Percentiles rank a stretch among this genome's conserved stretches.
Evolutionary conservation across 2,329 filamentous ascomycete genomes (phyloP).

Genomic region (Akanthomyces lecanii): DNA sequence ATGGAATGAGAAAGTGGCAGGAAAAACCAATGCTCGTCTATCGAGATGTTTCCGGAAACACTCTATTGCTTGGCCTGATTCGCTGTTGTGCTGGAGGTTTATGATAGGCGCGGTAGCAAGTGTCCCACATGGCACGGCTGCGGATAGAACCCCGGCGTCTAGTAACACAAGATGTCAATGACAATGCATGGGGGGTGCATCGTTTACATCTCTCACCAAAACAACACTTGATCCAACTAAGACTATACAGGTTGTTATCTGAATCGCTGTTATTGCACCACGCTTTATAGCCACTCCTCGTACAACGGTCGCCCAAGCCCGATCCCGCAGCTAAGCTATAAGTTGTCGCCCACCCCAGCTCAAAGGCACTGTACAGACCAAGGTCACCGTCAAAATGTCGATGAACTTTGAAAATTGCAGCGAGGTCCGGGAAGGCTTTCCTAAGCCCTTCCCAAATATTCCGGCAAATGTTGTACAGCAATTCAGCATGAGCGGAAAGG

Average conservation of each 20-base stretch:
- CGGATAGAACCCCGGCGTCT: background rate
- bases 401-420: slow-evolving; percentile 25
- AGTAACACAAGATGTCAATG: background rate
- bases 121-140: background rate
- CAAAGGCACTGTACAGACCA: too few relatives aligned
- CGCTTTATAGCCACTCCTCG: too few relatives aligned
- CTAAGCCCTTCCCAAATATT: slow-evolving; percentile 32
- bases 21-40: background rate
- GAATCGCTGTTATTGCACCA: too few relatives aligned
- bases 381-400: slow-evolving; percentile 22
- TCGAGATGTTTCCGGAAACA: too few relatives aligned
- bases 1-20: background rate
- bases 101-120: background rate
- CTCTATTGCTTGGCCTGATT: background rate
- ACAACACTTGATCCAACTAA: too few relatives aligned
- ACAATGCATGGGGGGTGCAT: background rate
- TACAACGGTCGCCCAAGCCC: too few relatives aligned
- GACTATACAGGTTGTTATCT: too few relatives aligned
- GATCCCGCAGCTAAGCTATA: too few relatives aligned
- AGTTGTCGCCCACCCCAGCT: too few relatives aligned
- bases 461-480: slow-evolving; percentile 42
- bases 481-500: slow-evolving; percentile 37
- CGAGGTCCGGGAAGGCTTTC: slow-evolving; percentile 23
- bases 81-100: background rate
- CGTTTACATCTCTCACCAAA: too few relatives aligned